Evolutionary conservation across 371 early-diverging fungal genomes (phyloP).

Genomic region (Rhizomucor miehei): DNA sequence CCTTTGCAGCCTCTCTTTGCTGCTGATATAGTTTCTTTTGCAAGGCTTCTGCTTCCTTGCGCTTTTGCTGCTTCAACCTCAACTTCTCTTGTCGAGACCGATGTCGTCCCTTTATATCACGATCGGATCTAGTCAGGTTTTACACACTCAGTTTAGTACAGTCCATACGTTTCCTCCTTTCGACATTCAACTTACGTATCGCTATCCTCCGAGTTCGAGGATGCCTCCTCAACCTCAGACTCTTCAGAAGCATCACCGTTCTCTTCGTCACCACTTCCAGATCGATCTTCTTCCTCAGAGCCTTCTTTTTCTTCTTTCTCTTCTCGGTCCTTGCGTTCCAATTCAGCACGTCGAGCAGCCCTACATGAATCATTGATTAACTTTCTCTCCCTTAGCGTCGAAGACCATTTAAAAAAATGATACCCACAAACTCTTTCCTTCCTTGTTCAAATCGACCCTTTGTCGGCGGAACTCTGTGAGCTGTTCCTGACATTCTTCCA

Average conservation of each 20-base stretch:
- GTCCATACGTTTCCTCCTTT: background rate
- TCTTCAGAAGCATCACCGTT: slow-evolving; percentile 18
- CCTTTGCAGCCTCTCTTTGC: slow-evolving; percentile 46
- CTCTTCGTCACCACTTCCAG: slow-evolving; percentile 5
- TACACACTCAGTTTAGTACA: background rate
- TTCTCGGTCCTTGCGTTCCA: slow-evolving; percentile 27
- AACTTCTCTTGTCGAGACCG: slow-evolving; percentile 53
- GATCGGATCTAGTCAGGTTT: slow-evolving; percentile 1
- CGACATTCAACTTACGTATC: slow-evolving; percentile 18
- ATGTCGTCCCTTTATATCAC: slow-evolving; percentile 18
- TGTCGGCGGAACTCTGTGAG: slow-evolving; percentile 63
- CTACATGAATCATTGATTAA: too few species aligned
- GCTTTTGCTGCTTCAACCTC: slow-evolving; percentile 46
- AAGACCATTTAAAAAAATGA: too few species aligned
- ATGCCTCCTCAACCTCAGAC: slow-evolving; percentile 32
- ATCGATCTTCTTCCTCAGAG: slow-evolving; percentile 25
- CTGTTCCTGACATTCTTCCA: slow-evolving; percentile 72
- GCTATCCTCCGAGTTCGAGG: slow-evolving; percentile 23
- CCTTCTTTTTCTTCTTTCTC: slow-evolving; percentile 26
- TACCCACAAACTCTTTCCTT: slow-evolving; percentile 47
- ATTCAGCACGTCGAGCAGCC: slow-evolving; percentile 20
- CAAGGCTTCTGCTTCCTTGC: slow-evolving; percentile 42
- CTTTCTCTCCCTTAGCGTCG: too few species aligned
- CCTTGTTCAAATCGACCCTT: slow-evolving; percentile 65
- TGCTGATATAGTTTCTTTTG: slow-evolving; percentile 37